Evolutionary conservation across 2,329 filamentous ascomycete species (phyloP).

Genomic region (Penicillium brasilianum): DNA sequence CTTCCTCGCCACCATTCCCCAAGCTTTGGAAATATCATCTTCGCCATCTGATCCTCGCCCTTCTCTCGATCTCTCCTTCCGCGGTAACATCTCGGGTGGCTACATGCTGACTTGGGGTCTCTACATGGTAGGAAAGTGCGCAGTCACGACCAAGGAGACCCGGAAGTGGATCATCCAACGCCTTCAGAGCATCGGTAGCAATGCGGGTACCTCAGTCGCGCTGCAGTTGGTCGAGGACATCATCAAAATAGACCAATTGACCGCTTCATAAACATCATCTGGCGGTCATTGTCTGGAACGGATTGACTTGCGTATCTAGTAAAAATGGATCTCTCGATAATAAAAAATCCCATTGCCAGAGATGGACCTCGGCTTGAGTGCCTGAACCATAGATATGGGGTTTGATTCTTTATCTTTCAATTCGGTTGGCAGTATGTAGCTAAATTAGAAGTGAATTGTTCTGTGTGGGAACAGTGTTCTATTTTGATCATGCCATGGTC

Average conservation of each 20-base stretch:
- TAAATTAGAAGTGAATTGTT: neutral
- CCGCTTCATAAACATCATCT: neutral
- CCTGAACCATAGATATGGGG: neutral
- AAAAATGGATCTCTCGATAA: neutral
- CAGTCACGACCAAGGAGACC: neutral
- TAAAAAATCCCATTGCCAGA: neutral
- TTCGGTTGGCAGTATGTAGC: neutral
- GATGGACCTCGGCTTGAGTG: neutral
- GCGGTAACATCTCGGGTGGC: slow-evolving; percentile 8
- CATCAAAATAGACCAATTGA: slow-evolving; percentile 1
- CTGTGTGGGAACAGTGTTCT: too few species aligned
- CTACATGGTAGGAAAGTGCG: slow-evolving; percentile 19
- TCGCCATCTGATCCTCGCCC: slow-evolving; percentile 1
- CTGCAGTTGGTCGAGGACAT: slow-evolving; percentile 4
- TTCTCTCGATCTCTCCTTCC: slow-evolving; percentile 2
- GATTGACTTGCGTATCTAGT: neutral
- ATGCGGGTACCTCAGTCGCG: slow-evolving; percentile 6
- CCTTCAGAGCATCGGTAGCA: slow-evolving; percentile 9
- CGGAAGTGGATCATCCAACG: slow-evolving; percentile 12
- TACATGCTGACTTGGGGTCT: slow-evolving; percentile 19
- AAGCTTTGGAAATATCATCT: slow-evolving; percentile 24
- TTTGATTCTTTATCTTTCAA: neutral
- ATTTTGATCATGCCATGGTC: neutral
- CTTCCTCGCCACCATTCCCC: slow-evolving; percentile 30
- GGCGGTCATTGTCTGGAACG: neutral